Evolutionary conservation across 768 basidiomycete species (phyloP).

Genomic region (Macrolepiota dolichaula): DNA sequence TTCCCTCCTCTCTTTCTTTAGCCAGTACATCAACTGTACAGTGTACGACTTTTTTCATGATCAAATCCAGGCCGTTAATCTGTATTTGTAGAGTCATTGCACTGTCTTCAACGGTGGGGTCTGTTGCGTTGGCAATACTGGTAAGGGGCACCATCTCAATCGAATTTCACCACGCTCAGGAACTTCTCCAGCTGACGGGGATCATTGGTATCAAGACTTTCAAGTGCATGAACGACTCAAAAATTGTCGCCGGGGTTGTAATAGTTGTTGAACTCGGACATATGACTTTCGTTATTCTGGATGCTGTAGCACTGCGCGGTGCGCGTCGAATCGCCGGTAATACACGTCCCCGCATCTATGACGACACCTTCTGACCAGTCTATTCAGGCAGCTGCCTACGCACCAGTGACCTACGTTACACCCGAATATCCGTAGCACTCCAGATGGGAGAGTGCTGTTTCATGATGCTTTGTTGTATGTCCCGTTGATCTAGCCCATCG

Average conservation of each 20-base stretch:
- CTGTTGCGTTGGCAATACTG: constrained; percentile 36
- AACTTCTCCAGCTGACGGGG: constrained; percentile 46
- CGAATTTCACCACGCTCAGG: background rate
- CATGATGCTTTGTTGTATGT: constrained; percentile 59
- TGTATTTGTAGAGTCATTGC: constrained; percentile 29
- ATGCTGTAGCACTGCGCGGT: constrained; percentile 34
- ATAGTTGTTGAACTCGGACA: constrained; percentile 40
- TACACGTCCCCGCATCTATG: background rate
- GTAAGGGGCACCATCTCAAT: constrained; percentile 20
- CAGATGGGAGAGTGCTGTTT: constrained; percentile 55
- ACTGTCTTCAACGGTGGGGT: constrained; percentile 31
- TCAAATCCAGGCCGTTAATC: constrained; percentile 4
- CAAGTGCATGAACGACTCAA: constrained; percentile 58
- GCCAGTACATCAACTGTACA: constrained; percentile 36
- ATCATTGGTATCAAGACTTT: constrained; percentile 67
- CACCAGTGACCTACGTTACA: constrained; percentile 29
- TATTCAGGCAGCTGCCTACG: constrained; percentile 46
- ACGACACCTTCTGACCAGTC: background rate
- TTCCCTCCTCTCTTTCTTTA: constrained; percentile 45
- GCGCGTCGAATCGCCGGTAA: constrained; percentile 48
- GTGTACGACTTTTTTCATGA: constrained; percentile 32
- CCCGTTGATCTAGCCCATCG: background rate
- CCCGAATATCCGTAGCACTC: constrained; percentile 41
- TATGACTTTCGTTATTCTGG: constrained; percentile 36
- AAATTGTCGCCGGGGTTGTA: constrained; percentile 44